phyloP scores from a whole-genome alignment of 768 basidiomycete species.

The Xerocomellus amylosporus region DNA sequence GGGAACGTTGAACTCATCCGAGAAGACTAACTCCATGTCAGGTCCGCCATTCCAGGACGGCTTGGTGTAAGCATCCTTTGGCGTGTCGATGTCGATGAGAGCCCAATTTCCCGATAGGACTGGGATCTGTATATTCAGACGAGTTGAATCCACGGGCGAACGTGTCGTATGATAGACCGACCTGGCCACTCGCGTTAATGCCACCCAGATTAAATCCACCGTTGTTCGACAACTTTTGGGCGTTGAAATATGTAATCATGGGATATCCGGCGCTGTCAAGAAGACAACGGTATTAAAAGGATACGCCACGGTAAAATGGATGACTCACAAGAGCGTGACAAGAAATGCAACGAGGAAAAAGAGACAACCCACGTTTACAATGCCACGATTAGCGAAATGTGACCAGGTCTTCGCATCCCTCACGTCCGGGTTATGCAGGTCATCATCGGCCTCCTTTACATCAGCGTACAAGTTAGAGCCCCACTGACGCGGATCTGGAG shows the following conservation, averaged over 20 bases:
- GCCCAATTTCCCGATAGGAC: slow-evolving; percentile 52
- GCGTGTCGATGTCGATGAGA: slow-evolving; percentile 59
- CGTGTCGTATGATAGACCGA: slow-evolving; percentile 20
- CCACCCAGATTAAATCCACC: slow-evolving; percentile 64
- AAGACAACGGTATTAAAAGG: not conserved
- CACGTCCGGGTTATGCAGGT: slow-evolving; percentile 64
- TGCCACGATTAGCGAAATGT: slow-evolving; percentile 56
- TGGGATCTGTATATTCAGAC: slow-evolving; percentile 44
- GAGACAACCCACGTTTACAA: slow-evolving; percentile 73
- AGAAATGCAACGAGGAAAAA: slow-evolving; percentile 47
- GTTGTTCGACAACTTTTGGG: slow-evolving; percentile 28
- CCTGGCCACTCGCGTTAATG: slow-evolving; percentile 73
- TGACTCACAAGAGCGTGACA: slow-evolving; percentile 58
- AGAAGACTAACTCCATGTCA: slow-evolving; percentile 61
- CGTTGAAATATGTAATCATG: slow-evolving; percentile 38
- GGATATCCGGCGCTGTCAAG: slow-evolving; percentile 44
- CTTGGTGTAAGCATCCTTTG: slow-evolving; percentile 53
- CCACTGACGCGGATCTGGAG: slow-evolving; percentile 67
- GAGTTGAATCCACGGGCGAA: not conserved
- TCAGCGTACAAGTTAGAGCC: slow-evolving; percentile 56
- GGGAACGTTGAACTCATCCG: slow-evolving; percentile 77
- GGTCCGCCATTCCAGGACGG: slow-evolving; percentile 58
- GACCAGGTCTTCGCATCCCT: slow-evolving; percentile 32
- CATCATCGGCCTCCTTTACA: slow-evolving; percentile 64
- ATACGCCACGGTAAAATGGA: not conserved